Conservation (phyloP, 192 early-diverging fungal species). For the Thoreauomyces humboldtii region DNA sequence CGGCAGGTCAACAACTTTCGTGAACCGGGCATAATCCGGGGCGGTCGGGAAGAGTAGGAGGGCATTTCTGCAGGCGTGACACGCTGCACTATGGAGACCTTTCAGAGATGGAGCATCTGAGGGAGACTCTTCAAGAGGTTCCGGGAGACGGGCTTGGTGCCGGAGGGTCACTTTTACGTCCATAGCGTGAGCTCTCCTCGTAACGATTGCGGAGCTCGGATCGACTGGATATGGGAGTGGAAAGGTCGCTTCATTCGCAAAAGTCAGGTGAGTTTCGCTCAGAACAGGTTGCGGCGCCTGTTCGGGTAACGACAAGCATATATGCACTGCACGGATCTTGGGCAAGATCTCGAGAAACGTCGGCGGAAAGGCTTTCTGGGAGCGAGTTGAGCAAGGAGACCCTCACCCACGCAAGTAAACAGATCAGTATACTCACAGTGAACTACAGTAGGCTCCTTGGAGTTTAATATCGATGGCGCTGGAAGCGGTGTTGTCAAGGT, state of each 20-base stretch:
- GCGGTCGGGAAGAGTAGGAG: background rate
- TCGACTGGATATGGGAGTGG: background rate
- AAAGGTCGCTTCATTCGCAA: background rate
- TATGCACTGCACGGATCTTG: background rate
- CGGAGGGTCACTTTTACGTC: background rate
- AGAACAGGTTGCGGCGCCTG: background rate
- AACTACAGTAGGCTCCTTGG: too few species aligned
- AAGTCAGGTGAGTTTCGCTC: background rate
- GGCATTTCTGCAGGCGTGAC: background rate
- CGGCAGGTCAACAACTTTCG: constrained; percentile 38
- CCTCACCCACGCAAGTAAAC: too few species aligned
- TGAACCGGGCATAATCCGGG: constrained; percentile 8
- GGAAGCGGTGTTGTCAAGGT: too few species aligned
- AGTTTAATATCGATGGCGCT: too few species aligned
- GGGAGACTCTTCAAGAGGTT: background rate
- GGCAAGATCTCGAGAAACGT: background rate
- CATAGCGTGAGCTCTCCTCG: background rate
- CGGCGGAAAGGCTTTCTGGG: background rate
- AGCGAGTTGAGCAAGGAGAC: too few species aligned
- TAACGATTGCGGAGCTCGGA: background rate
- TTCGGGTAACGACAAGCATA: background rate
- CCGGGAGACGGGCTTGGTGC: background rate
- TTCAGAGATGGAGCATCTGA: background rate
- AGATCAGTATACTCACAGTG: too few species aligned
- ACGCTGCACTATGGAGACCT: background rate